Percentiles rank a stretch among this genome's conserved stretches.
Conservation (phyloP, 1,284 basidiomycete genomes). For the Apiotrichum gracile region DNA sequence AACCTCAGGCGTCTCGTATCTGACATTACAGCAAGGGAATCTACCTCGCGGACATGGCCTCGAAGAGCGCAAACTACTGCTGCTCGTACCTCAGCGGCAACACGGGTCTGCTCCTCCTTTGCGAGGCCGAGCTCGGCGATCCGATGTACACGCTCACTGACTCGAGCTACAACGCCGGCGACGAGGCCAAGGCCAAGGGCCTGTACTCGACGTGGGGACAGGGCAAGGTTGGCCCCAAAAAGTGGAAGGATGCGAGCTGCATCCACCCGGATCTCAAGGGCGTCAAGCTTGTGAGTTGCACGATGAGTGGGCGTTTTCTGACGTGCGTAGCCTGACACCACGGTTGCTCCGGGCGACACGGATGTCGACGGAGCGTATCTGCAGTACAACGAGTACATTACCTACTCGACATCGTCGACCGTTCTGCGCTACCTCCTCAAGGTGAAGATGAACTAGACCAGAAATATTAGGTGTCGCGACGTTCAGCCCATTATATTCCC, state of each 20-base stretch:
- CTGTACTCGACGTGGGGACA: slow-evolving; percentile 16
- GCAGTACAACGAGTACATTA: slow-evolving; percentile 21
- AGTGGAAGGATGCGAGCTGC: slow-evolving; percentile 18
- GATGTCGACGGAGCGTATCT: slow-evolving; percentile 8
- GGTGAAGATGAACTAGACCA: slow-evolving; percentile 5
- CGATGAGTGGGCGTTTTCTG: not conserved
- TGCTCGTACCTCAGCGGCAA: slow-evolving; percentile 40
- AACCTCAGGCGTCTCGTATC: too few relatives aligned
- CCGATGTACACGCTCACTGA: slow-evolving; percentile 12
- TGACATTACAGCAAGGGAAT: slow-evolving; percentile 46
- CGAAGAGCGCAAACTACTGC: slow-evolving; percentile 62
- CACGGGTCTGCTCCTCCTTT: slow-evolving; percentile 17
- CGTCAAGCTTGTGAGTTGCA: slow-evolving; percentile 6
- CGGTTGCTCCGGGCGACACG: slow-evolving; percentile 3
- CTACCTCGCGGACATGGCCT: slow-evolving; percentile 65
- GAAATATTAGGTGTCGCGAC: too few relatives aligned
- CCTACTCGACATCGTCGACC: slow-evolving; percentile 15
- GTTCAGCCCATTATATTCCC: too few relatives aligned
- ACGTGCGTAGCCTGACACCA: slow-evolving; percentile 5
- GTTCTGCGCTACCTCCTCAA: slow-evolving; percentile 20
- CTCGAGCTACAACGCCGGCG: slow-evolving; percentile 14
- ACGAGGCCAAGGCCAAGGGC: slow-evolving; percentile 7
- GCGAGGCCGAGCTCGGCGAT: slow-evolving; percentile 19
- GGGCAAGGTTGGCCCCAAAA: slow-evolving; percentile 9
- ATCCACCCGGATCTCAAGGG: slow-evolving; percentile 15